Base-by-base conservation (phyloP, 2,329 filamentous ascomycete genomes). In the Penicillium palitans region DNA sequence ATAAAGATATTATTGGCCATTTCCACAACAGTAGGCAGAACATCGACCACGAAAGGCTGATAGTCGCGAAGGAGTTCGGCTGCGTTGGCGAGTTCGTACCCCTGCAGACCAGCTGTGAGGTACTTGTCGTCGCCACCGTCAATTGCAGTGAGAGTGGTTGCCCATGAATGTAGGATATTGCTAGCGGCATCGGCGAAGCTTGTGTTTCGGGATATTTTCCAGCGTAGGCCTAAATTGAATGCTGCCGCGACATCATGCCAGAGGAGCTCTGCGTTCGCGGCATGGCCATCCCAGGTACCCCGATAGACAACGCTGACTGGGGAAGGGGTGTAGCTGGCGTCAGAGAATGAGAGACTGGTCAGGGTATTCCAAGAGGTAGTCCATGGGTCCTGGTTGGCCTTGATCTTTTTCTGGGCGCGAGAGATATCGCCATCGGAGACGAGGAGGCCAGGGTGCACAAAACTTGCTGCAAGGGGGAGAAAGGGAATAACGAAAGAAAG, bases 1-100 rank as follows among this genome's bases (percentile, higher is more conserved):
- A 58, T 31, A 47, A 58, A 53, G 9, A 58, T 27, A 41, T 41
- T 27, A 24, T 37, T 33, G 10, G 45, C 31, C 55, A 58, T 58
- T 24, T 33, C 39, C 12, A 21, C 25, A 10, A 58, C 21, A 10
- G 24, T n/a, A 13, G 47, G 40, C 15, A 53, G 39, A 5, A 49
- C 58, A 53, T 42, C 45, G 13, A 47, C 33, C 24, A 17, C 24
- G 21, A 58, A 58, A 15, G 55, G 55, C 10, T 12, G 21, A 19
- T 60, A 58, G 37, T 58, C 58, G 3, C 57, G 56, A 17, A 61
- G 57, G 25, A 61, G 56, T 31, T 61, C 59, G 3, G 45, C 59
- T 37, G 56, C 56, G 21, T 61, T 61, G 6, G 59, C 59, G 12
- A 61, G n/a, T 52, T 59, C 31, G 29, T 59, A 55, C 31, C 59